Evolutionary conservation across 306 rosid genomes (phyloP), one percentile per base, ranked within the genome.

Genomic region (Aeschynomene evenia): DNA sequence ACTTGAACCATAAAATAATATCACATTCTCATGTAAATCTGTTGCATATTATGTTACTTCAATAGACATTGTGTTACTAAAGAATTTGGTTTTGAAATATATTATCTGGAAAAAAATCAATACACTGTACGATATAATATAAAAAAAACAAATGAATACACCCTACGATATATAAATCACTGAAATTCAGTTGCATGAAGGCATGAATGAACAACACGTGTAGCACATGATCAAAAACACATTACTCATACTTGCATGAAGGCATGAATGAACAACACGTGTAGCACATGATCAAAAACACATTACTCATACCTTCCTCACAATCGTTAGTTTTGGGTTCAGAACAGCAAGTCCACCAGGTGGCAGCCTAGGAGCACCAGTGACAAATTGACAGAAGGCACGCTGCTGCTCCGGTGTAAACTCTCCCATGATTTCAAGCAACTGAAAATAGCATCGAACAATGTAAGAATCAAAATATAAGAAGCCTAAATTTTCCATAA

Each of bases 291-390:
- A 55, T 53, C 21, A 77, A 18, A 66, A 42, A 13, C 9, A 31
- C 19, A 23, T 10, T 22, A 28, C 14, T 18, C 48, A 52, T 85
- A 95, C 99, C 99, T 95, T 95, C 75, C 97, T 89, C 84, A 95
- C 99, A 62, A 95, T 95, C 3, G 97, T 95, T 77, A 91, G 68
- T 77, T 88, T 95, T 21, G 99, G 99, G 80, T 91, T 95, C 66
- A 95, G 80, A 73, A 89, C 96, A 0, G 97, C 91, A 67, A 95
- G 78, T 53, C 99, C 99, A 74, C 98, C 98, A 74, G 97, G 95
- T 4, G 99, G 95, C 37, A 95, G 88, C 83, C 90, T 86, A 39
- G 99, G 99, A 73, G 99, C 97, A 67, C 97, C 99, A 61, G 97
- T 95, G 61, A 95, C 97, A 80, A 95, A 95, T 71, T 95, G 97